Evolutionary conservation across 208 protist genomes (phyloP).

Genomic region (Porcisia hertigi): DNA sequence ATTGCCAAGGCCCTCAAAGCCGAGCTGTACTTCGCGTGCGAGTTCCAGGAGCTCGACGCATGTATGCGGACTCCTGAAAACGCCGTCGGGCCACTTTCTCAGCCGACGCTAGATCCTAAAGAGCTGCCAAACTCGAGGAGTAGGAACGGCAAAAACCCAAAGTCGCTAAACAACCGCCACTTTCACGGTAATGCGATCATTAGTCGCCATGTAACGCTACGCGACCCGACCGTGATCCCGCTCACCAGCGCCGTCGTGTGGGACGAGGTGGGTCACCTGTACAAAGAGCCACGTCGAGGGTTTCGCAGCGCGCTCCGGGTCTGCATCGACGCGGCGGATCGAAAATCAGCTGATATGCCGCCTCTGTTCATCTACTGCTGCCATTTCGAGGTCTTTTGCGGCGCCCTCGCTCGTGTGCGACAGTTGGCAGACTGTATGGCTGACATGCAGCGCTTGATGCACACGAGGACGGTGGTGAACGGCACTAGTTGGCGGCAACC

Average conservation of each 20-base stretch:
- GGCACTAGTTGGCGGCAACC: constrained; percentile 8
- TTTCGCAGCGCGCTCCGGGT: constrained; percentile 62
- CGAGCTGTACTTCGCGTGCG: constrained; percentile 73
- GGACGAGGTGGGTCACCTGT: constrained; percentile 38
- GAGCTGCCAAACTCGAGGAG: background rate
- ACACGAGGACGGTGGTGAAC: constrained; percentile 11
- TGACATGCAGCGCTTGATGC: constrained; percentile 43
- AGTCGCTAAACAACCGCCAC: constrained; percentile 26
- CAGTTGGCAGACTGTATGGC: constrained; percentile 66
- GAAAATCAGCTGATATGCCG: constrained; percentile 31
- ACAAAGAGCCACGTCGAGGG: constrained; percentile 58
- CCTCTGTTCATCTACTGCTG: constrained; percentile 78
- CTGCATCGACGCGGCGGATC: constrained; percentile 35
- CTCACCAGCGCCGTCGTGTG: constrained; percentile 59
- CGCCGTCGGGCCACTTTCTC: constrained; percentile 54
- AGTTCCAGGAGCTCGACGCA: constrained; percentile 77
- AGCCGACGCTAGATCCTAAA: constrained; percentile 12
- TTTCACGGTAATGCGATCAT: constrained; percentile 87
- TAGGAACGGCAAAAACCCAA: background rate
- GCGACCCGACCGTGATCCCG: constrained; percentile 40
- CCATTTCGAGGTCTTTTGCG: constrained; percentile 85
- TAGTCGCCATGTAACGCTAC: constrained; percentile 37
- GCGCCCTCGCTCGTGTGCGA: constrained; percentile 56
- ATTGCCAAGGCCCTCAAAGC: constrained; percentile 59
- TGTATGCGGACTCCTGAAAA: constrained; percentile 33